Evolutionary conservation across 176 grass and related monocot genomes (phyloP).

Genomic region (Panicum miliaceum): DNA sequence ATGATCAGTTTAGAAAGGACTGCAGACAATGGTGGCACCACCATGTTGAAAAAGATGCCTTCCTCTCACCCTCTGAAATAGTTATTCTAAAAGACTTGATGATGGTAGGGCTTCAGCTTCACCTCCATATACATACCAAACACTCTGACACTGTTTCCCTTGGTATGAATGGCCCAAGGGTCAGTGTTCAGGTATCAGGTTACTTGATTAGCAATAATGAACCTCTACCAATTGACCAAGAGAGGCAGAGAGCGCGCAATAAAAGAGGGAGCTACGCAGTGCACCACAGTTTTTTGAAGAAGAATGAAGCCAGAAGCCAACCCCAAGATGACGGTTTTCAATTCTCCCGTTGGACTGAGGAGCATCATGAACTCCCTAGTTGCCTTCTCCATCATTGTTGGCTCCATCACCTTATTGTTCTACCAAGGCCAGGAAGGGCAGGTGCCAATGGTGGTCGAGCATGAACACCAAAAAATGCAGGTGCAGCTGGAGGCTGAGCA

Average conservation of each 20-base stretch:
- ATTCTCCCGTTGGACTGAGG: constrained; percentile 43
- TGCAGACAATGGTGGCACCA: neutral
- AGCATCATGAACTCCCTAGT: constrained; percentile 48
- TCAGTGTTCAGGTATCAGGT: constrained; percentile 40
- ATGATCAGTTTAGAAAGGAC: too few relatives aligned
- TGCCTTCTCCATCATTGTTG: constrained; percentile 57
- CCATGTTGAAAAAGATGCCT: neutral
- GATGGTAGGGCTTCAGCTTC: neutral
- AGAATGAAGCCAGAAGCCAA: constrained; percentile 29
- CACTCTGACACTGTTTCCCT: neutral
- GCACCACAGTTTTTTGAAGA: constrained; percentile 6
- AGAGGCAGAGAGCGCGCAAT: constrained; percentile 29
- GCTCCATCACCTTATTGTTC: constrained; percentile 47
- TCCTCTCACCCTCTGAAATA: neutral
- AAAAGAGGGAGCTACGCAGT: constrained; percentile 24
- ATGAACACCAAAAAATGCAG: neutral
- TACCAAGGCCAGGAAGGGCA: constrained; percentile 47
- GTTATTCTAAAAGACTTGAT: neutral
- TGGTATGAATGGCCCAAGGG: constrained; percentile 29
- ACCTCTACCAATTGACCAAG: neutral
- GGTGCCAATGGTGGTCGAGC: constrained; percentile 10
- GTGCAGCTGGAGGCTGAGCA: neutral
- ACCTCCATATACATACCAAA: constrained; percentile 16
- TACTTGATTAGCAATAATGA: constrained; percentile 8
- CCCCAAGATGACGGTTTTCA: constrained; percentile 42